Evolutionary conservation across 352 stramenopile species (phyloP).

Genomic region (Pythium pectinolyticum): DNA sequence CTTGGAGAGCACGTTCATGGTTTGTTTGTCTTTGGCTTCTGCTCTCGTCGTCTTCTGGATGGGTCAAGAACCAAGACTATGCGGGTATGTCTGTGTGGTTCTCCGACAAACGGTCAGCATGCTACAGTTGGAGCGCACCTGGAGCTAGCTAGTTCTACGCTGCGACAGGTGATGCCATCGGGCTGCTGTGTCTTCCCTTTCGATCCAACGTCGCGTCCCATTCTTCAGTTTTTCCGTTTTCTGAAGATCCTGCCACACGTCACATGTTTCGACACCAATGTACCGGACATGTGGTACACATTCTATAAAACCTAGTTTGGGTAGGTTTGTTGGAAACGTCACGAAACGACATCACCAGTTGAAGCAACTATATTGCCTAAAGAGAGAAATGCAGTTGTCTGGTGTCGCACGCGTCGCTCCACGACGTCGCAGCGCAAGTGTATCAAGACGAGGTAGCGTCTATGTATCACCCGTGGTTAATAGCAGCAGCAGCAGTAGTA

Average conservation of each 20-base stretch:
- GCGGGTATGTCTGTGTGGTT: no score
- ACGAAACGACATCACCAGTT: not conserved
- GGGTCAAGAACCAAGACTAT: not conserved
- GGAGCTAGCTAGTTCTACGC: no score
- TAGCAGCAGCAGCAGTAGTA: conserved; percentile 7
- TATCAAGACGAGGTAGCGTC: conserved; percentile 10
- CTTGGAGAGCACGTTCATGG: conserved; percentile 37
- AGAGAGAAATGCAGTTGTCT: no score
- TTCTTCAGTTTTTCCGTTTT: no score
- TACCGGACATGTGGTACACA: no score
- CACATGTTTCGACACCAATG: not conserved
- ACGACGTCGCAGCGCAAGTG: not conserved
- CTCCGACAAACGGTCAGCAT: no score
- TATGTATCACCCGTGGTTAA: conserved; percentile 17
- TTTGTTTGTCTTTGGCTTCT: not conserved
- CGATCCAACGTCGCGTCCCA: no score
- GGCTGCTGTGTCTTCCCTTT: no score
- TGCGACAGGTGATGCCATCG: no score
- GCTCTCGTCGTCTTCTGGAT: not conserved
- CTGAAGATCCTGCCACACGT: no score
- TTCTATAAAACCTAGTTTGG: not conserved
- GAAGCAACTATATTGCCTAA: not conserved
- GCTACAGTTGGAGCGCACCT: no score
- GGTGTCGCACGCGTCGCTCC: not conserved
- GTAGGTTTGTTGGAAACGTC: conserved; percentile 2